Evolutionary conservation across 1,284 basidiomycete species (phyloP), one percentile per base, ranked within the genome.

Genomic region (Tylopilus sp.): DNA sequence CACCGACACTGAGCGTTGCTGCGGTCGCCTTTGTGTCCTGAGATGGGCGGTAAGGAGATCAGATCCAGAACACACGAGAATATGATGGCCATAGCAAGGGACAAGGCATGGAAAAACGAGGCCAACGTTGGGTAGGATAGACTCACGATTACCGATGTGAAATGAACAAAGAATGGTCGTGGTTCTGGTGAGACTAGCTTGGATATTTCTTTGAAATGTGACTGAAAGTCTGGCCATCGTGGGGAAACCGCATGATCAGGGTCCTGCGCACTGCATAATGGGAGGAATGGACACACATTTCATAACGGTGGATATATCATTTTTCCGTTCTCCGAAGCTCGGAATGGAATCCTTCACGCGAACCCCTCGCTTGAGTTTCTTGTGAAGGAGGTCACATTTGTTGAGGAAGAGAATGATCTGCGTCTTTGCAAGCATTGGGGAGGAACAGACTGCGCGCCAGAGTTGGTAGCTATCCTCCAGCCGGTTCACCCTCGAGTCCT

Each of bases 381-480:
- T 78, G 65, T 84, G 79, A 0, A 90, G 74, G 37, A 89, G 72
- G 61, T 90, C 88, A 43, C 81, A 83, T 63, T 85, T 86, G 65
- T 86, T 86, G 52, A 85, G 72, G 65, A 85, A 73, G 24, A 66
- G 77, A 47, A 88, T 81, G 32, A 88, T 76, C 61, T 85, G 83
- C 10, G 82, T 83, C 45, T 76, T 72, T 6, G 79, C 72, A 13
- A 90, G 77, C 31, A 88, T 69, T 59, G 82, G 83, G 61, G 83
- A 84, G 19, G 79, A 73, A 55, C 83, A 83, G 46, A 90, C 81
- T 22, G 81, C 79, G 49, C 79, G 78, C 88, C 88, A 90, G 17
- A 90, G 77, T 17, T 85, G 75, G 62, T 83, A 83, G 52, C 85
- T 85, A 62, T 90, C 87, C 65, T 88, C 84, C 24, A 90, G 70